A percentile compares a stretch with the other conserved stretches of the same genome.
Evolutionary conservation across 768 basidiomycete species (phyloP).

Genomic region (Nidularia pulvinata): DNA sequence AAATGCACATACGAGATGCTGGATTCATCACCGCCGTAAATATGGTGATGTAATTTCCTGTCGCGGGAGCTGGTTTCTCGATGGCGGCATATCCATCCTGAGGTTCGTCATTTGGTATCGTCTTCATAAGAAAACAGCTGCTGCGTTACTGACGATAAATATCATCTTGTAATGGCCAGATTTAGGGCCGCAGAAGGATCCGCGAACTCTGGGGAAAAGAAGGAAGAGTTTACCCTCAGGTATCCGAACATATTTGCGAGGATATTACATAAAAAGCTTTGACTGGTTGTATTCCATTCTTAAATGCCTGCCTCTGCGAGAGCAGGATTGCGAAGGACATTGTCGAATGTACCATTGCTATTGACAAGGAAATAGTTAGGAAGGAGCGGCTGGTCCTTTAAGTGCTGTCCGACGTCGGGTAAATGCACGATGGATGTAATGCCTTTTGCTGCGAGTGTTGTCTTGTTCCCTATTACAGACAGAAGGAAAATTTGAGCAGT

Average conservation of each 20-base stretch:
- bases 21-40: not conserved
- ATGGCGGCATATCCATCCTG: not conserved
- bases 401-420: slow-evolving; percentile 15
- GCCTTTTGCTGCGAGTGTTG: slow-evolving; percentile 5
- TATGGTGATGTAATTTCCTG: not conserved
- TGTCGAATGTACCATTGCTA: slow-evolving; percentile 2
- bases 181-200: not conserved
- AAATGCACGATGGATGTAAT: slow-evolving; percentile 10
- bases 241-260: not conserved
- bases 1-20: not conserved
- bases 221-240: not conserved
- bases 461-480: slow-evolving; percentile 14
- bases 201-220: too few relatives aligned
- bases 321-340: not conserved
- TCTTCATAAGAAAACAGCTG: not conserved
- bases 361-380: slow-evolving; percentile 8
- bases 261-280: not conserved
- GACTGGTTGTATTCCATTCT: not conserved
- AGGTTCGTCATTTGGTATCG: not conserved
- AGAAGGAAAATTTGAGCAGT: slow-evolving; percentile 18
- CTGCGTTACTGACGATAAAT: not conserved
- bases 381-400: slow-evolving; percentile 11
- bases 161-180: not conserved
- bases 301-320: not conserved
- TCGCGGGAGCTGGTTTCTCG: not conserved